phyloP scores from a whole-genome alignment of 2,329 filamentous ascomycete species.

The Didymella pomorum region DNA sequence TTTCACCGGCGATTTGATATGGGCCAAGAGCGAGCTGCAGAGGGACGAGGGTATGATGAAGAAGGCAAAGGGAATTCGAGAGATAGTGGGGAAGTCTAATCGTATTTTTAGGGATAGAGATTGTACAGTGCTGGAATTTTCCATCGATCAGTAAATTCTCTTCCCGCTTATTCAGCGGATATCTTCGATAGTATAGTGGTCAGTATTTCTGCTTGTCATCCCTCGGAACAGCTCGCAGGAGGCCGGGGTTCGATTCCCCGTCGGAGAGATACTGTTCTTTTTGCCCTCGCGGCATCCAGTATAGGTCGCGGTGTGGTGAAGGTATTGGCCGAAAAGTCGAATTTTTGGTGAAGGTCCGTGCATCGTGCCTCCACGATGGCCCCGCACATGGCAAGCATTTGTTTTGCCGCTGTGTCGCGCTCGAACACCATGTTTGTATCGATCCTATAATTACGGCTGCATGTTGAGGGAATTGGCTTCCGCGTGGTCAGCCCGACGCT shows the following conservation, averaged over 20 bases:
- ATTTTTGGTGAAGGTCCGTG: too few species aligned
- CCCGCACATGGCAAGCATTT: background rate
- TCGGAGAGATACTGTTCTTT: conserved; percentile 14
- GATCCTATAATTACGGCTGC: background rate
- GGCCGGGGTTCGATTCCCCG: conserved; percentile 23
- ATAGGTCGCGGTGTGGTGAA: too few species aligned
- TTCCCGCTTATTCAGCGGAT: background rate
- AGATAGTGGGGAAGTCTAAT: background rate
- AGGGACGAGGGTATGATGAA: conserved; percentile 15
- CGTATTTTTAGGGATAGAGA: background rate
- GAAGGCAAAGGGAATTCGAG: conserved; percentile 8
- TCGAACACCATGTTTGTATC: background rate
- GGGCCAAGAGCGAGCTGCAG: conserved; percentile 18
- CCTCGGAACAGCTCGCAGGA: conserved; percentile 12
- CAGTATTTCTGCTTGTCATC: background rate
- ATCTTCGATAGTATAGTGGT: background rate
- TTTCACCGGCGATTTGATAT: conserved; percentile 7
- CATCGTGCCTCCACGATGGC: too few species aligned
- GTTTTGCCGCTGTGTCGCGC: background rate
- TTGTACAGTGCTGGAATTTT: background rate
- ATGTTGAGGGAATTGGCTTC: background rate
- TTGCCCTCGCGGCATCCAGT: too few species aligned
- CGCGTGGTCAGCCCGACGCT: too few species aligned
- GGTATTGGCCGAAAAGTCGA: too few species aligned
- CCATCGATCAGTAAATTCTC: background rate